Evolutionary conservation across 1,284 basidiomycete species (phyloP), one percentile per base, ranked within the genome.

Genomic region (Sporisorium exsertum): DNA sequence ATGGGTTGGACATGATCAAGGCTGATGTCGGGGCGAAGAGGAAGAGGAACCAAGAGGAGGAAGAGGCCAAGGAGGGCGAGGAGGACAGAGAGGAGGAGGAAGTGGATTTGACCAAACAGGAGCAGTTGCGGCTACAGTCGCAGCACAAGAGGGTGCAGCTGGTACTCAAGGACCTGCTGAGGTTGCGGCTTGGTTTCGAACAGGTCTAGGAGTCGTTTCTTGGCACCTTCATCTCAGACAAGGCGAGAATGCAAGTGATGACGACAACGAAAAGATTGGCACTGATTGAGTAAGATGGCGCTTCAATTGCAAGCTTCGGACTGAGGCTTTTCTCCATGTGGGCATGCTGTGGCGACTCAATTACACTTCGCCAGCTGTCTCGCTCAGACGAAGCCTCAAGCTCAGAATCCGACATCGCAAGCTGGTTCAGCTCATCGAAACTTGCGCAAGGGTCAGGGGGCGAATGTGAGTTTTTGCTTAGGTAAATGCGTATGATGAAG

Each of bases 1-100:
- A 75, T 20, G 79, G 77, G 4, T 43, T 78, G 42, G 77, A 77
- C 45, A 54, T 66, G 22, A n/a, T 71, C 37, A 65, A 58, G 49
- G 49, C 6, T 5, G 27, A 12, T 27, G 29, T 12, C 9, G 49
- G 16, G 16, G 16, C 7, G 24, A 37, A 20, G 12, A 22, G 29
- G 22, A 65, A 59, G 42, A 33, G 47, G 6, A 27, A 37, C 15
- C 13, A 62, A 2, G 54, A 53, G 0, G 64, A 49, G 15, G n/a
- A 53, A 2, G 29, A 60, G 9, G 43, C 54, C 5, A 37, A 57
- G 29, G 29, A 32, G 29, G 29, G 29, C 29, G 29, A 32, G 15
- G 54, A 64, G 6, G 52, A n/a, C n/a, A n/a, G n/a, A n/a, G n/a
- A 64, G 26, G 62, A 59, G n/a, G 59, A 66, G n/a, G 15, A 58